Conservation (phyloP, 805 yeast species). For the Kodamaea kaohsiungensis region DNA sequence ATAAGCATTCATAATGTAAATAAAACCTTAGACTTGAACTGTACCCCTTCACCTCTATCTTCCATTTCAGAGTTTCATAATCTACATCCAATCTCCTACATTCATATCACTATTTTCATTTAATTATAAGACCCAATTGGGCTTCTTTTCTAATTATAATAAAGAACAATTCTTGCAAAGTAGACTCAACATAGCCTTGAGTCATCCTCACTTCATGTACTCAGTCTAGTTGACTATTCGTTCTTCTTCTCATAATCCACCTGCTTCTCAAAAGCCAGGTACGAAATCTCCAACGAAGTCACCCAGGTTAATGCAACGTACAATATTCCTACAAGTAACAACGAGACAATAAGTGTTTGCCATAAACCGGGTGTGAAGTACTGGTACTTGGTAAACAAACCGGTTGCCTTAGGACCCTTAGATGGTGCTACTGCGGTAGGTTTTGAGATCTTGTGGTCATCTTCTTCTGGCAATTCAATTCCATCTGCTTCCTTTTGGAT, state of each 20-base stretch:
- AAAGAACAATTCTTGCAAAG: too few relatives aligned
- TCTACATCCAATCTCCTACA: not conserved
- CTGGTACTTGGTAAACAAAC: conserved; percentile 63
- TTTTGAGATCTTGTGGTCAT: conserved; percentile 14
- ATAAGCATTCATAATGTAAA: not conserved
- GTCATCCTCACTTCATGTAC: not conserved
- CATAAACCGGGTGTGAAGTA: conserved; percentile 81
- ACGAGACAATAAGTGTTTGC: conserved; percentile 69
- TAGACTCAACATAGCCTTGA: too few relatives aligned
- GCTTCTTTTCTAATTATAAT: not conserved
- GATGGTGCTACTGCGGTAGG: not conserved
- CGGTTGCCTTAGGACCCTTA: conserved; percentile 21
- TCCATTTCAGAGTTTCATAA: too few relatives aligned
- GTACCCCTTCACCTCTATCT: too few relatives aligned
- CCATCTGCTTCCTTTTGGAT: conserved; percentile 24
- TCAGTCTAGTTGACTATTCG: conserved; percentile 21
- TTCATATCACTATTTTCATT: not conserved
- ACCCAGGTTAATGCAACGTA: conserved; percentile 72
- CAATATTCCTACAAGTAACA: conserved; percentile 57
- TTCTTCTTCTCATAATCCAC: conserved; percentile 52
- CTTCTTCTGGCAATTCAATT: conserved; percentile 23
- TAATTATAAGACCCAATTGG: not conserved
- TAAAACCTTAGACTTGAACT: too few relatives aligned
- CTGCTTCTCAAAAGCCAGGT: conserved; percentile 78
- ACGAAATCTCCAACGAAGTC: conserved; percentile 68